These are phyloP conservation scores for Blastocystis sp. DNA, from an alignment of 352 stramenopile species.

Conservation along the genomic window DNA sequence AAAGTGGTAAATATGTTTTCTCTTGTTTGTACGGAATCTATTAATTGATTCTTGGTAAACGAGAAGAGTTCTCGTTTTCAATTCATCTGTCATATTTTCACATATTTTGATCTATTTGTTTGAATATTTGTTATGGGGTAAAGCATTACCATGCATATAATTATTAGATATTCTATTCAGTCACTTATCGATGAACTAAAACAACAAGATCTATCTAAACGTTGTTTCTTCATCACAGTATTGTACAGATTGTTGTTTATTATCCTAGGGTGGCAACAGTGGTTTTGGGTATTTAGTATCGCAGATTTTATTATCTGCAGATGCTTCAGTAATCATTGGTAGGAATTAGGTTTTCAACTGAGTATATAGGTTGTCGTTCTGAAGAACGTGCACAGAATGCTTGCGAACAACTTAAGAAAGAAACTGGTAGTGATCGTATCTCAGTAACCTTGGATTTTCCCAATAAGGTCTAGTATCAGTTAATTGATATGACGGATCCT, in stretches of 20 bases:
- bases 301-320: background rate
- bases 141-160: background rate
- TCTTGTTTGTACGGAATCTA: background rate
- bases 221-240: conserved; percentile 55
- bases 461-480: background rate
- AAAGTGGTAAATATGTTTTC: background rate
- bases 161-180: background rate
- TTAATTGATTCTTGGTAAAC: no score
- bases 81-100: background rate
- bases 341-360: background rate
- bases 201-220: conserved; percentile 3
- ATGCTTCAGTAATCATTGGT: conserved; percentile 29
- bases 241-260: background rate
- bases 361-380: background rate
- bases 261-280: conserved; percentile 37
- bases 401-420: background rate
- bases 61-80: background rate
- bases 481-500: conserved; percentile 20
- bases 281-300: conserved; percentile 44
- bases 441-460: background rate
- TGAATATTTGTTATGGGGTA: background rate
- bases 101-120: background rate
- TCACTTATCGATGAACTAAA: conserved; percentile 8
- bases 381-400: background rate
- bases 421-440: background rate